Percentiles rank a stretch among this genome's conserved stretches.
These are phyloP conservation scores for Scenedesmus sp. DNA, from an alignment of 163 green algal species.

Conservation along the genomic window DNA sequence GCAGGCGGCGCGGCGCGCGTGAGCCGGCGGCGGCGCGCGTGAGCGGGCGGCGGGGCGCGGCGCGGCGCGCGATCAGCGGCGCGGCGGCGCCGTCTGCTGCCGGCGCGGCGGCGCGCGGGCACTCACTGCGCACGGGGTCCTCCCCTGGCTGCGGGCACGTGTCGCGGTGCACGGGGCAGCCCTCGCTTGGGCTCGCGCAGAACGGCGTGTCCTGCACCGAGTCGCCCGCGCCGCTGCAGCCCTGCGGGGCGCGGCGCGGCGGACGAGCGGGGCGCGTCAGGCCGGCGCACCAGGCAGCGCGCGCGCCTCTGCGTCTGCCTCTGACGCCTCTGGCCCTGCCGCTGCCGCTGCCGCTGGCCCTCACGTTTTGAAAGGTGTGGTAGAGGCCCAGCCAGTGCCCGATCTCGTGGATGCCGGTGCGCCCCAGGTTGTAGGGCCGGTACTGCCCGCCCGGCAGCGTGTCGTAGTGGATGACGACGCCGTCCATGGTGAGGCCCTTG, in stretches of 20 bases:
- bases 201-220: constrained; percentile 40
- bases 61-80: background rate
- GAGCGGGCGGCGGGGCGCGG: background rate
- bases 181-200: constrained; percentile 38
- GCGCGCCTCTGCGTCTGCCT: too few relatives aligned
- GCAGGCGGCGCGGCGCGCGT: background rate
- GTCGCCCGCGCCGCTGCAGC: constrained; percentile 38
- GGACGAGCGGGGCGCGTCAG: too few relatives aligned
- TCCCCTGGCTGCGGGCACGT: constrained; percentile 42
- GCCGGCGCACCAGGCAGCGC: background rate
- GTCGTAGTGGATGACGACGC: constrained; percentile 46
- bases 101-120: background rate
- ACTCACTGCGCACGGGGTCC: constrained; percentile 42
- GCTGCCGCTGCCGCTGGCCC: background rate
- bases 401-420: constrained; percentile 43
- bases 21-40: background rate
- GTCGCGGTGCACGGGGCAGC: constrained; percentile 40
- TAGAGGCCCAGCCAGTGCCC: constrained; percentile 45
- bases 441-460: constrained; percentile 45
- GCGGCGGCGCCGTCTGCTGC: background rate
- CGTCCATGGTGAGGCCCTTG: constrained; percentile 37
- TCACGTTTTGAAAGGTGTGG: constrained; percentile 43
- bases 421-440: constrained; percentile 45
- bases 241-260: too few relatives aligned
- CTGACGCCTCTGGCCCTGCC: too few relatives aligned